These are phyloP conservation scores for Cladorrhinum sp. DNA, from an alignment of 2,329 filamentous ascomycete genomes.

Conservation along the genomic window DNA sequence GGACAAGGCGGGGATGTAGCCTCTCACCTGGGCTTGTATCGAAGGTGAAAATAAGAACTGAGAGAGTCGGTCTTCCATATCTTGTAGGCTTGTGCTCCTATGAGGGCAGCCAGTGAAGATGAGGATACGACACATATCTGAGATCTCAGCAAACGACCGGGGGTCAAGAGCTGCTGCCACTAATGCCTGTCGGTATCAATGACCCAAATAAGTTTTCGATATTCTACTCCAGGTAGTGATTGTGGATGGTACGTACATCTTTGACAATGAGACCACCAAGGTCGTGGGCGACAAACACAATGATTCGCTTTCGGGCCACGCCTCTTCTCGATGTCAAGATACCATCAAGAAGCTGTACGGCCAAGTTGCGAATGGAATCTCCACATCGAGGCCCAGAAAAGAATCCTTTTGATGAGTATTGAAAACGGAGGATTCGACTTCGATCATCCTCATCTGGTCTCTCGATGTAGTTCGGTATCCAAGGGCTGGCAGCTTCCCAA, in stretches of 20 bases:
- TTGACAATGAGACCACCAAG: conserved; percentile 11
- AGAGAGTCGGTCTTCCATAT: conserved; percentile 8
- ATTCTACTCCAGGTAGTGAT: background rate
- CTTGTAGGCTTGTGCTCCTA: background rate
- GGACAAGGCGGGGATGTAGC: background rate
- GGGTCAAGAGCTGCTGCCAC: conserved; percentile 4
- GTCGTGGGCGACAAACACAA: conserved; percentile 5
- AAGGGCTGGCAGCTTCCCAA: background rate
- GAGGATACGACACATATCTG: conserved; percentile 5
- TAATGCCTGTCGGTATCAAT: background rate
- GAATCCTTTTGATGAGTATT: background rate
- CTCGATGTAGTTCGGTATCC: conserved; percentile 1
- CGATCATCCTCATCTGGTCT: background rate
- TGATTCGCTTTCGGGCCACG: background rate
- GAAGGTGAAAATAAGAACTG: conserved; percentile 3
- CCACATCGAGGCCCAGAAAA: background rate
- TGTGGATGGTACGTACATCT: conserved; percentile 9
- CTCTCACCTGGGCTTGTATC: background rate
- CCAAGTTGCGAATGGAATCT: conserved; percentile 1
- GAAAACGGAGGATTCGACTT: conserved; percentile 3
- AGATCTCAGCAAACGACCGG: background rate
- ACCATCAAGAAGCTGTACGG: conserved; percentile 6
- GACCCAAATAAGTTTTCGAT: background rate
- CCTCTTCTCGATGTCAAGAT: conserved; percentile 4
- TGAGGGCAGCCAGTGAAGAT: conserved; percentile 8